phyloP scores from a whole-genome alignment of 169 alveolate species.

The Eimeria maxima region DNA sequence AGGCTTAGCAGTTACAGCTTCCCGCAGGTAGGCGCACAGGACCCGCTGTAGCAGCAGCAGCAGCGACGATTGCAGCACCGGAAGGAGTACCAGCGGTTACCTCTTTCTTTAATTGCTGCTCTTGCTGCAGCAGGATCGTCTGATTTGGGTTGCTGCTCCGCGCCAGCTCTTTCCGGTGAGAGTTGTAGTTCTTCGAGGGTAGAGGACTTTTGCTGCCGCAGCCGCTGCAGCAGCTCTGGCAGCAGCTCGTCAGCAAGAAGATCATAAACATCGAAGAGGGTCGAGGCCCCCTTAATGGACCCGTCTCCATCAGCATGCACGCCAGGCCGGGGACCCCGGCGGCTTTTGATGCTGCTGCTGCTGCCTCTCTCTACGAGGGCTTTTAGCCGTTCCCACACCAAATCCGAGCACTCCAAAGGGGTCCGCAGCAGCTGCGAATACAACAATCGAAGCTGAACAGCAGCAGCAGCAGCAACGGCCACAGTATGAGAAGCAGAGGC shows the following conservation, averaged over 20 bases:
- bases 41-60: constrained; percentile 13
- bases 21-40: background rate
- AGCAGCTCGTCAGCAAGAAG: constrained; percentile 75
- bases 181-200: constrained; percentile 47
- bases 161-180: background rate
- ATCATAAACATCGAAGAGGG: constrained; percentile 59
- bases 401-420: constrained; percentile 77
- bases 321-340: constrained; percentile 66
- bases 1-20: background rate
- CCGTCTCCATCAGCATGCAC: background rate
- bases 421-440: constrained; percentile 66
- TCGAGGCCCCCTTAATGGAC: constrained; percentile 11
- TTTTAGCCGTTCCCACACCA: constrained; percentile 78
- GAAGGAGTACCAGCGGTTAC: constrained; percentile 13
- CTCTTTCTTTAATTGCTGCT: constrained; percentile 54
- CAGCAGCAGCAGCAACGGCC: constrained; percentile 64
- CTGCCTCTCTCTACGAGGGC: constrained; percentile 57
- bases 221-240: constrained; percentile 72
- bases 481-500: background rate
- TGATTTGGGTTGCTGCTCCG: background rate
- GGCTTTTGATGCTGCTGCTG: constrained; percentile 36
- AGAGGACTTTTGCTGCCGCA: constrained; percentile 58
- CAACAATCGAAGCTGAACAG: constrained; percentile 74
- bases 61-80: background rate
- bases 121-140: constrained; percentile 35